Conservation (phyloP, 192 early-diverging fungal species). For the Linnemannia exigua region DNA sequence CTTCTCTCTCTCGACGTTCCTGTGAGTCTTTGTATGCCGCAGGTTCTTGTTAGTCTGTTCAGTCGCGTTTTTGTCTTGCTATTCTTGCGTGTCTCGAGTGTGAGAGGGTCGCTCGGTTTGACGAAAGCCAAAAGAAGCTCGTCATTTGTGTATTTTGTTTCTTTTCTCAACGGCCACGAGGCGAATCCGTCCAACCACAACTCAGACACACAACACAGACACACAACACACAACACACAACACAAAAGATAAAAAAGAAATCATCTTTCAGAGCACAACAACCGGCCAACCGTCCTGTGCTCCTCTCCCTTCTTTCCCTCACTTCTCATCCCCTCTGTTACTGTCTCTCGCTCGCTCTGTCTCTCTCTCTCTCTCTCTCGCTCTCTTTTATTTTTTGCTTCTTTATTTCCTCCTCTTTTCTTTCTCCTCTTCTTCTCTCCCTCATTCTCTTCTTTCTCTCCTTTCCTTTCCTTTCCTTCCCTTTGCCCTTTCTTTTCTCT, state of each 20-base stretch:
- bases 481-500: neutral
- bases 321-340: slow-evolving; percentile 1
- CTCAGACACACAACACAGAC: neutral
- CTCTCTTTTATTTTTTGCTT: slow-evolving; percentile 14
- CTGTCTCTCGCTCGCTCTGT: slow-evolving; percentile 4
- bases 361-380: neutral
- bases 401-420: neutral
- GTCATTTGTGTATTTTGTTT: neutral
- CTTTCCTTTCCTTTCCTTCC: neutral
- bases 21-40: too few species aligned
- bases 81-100: too few species aligned
- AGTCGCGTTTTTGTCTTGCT: too few species aligned
- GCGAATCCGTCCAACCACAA: neutral
- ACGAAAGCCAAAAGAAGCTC: neutral
- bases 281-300: neutral
- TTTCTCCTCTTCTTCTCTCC: neutral
- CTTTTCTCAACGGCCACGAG: slow-evolving; percentile 3
- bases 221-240: neutral
- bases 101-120: neutral
- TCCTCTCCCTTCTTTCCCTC: neutral
- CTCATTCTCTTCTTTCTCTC: neutral
- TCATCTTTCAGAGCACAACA: neutral
- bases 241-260: neutral
- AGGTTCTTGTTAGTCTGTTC: too few species aligned
- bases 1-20: too few species aligned